These are phyloP conservation scores for Penicillium occitanis DNA, from an alignment of 2,329 filamentous ascomycete genomes.

Conservation along the genomic window DNA sequence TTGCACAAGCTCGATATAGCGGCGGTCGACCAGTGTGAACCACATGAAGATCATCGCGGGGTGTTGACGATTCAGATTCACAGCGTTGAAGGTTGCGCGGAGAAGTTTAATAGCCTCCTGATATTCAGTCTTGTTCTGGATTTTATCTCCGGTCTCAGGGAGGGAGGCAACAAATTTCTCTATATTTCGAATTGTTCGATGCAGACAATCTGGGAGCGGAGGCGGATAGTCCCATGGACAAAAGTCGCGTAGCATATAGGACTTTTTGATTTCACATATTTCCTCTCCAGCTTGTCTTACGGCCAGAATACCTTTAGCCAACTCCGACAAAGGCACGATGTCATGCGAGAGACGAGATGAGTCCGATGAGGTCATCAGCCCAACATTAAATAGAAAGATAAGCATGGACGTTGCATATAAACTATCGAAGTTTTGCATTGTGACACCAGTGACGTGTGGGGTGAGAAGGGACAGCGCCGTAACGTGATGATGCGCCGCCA, in stretches of 20 bases:
- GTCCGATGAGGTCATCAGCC: slow-evolving; percentile 1
- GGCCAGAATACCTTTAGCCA: slow-evolving; percentile 15
- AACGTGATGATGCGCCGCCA: slow-evolving; percentile 15
- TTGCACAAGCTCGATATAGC: slow-evolving; percentile 11
- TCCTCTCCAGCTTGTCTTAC: slow-evolving; percentile 8
- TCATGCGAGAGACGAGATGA: slow-evolving; percentile 5
- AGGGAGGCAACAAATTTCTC: slow-evolving; percentile 11
- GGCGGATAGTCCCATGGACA: slow-evolving; percentile 2
- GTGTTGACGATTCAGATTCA: slow-evolving; percentile 10
- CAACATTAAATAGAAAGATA: slow-evolving; percentile 13
- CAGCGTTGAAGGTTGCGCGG: slow-evolving; percentile 11
- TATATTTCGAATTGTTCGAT: slow-evolving; percentile 9
- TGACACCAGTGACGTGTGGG: slow-evolving; percentile 4
- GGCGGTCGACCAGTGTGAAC: slow-evolving; percentile 7
- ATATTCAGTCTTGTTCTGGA: slow-evolving; percentile 12
- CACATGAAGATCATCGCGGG: slow-evolving; percentile 21
- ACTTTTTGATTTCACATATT: slow-evolving; percentile 5
- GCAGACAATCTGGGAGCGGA: slow-evolving; percentile 9
- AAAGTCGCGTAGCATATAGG: slow-evolving; percentile 15
- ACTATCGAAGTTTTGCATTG: slow-evolving; percentile 14
- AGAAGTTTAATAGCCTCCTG: slow-evolving; percentile 4
- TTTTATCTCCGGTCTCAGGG: slow-evolving; percentile 4
- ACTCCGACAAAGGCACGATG: slow-evolving; percentile 7
- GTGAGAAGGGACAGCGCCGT: slow-evolving; percentile 14
- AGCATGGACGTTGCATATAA: slow-evolving; percentile 19